Conservation (phyloP, 495 filamentous ascomycete genomes). For the Neurospora sp. region DNA sequence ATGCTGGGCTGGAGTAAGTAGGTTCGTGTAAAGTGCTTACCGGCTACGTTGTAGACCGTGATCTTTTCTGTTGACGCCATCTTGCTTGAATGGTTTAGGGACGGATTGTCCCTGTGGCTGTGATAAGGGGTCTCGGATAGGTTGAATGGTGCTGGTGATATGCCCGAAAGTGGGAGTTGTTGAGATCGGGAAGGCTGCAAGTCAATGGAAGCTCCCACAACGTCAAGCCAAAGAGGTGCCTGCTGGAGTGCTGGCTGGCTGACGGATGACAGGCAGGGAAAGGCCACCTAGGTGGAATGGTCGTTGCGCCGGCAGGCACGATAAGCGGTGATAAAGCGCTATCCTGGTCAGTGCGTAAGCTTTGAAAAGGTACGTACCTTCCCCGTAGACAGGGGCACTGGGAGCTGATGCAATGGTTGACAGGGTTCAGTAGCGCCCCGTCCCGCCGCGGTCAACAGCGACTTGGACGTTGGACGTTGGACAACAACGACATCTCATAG, state of each 20-base stretch:
- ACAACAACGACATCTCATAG: constrained; percentile 2
- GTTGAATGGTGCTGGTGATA: neutral
- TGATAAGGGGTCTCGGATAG: neutral
- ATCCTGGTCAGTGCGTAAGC: neutral
- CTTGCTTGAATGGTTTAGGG: constrained; percentile 4
- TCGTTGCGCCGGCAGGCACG: neutral
- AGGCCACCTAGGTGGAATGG: constrained; percentile 4
- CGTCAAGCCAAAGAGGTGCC: neutral
- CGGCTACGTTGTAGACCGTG: constrained; percentile 56
- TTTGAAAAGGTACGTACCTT: neutral
- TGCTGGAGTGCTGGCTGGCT: neutral
- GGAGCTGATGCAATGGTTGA: neutral
- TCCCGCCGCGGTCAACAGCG: neutral
- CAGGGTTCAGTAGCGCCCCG: constrained; percentile 3
- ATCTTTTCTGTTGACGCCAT: constrained; percentile 49
- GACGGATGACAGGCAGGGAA: neutral
- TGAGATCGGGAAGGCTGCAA: neutral
- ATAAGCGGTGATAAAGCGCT: neutral
- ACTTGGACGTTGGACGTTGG: neutral
- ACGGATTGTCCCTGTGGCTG: neutral
- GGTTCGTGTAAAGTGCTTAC: constrained; percentile 25
- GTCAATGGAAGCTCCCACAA: neutral
- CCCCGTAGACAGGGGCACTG: neutral
- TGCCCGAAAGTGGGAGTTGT: neutral
- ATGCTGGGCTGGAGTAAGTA: no score